Conservation (phyloP, 768 basidiomycete genomes). For the Leccinum uliginosum region DNA sequence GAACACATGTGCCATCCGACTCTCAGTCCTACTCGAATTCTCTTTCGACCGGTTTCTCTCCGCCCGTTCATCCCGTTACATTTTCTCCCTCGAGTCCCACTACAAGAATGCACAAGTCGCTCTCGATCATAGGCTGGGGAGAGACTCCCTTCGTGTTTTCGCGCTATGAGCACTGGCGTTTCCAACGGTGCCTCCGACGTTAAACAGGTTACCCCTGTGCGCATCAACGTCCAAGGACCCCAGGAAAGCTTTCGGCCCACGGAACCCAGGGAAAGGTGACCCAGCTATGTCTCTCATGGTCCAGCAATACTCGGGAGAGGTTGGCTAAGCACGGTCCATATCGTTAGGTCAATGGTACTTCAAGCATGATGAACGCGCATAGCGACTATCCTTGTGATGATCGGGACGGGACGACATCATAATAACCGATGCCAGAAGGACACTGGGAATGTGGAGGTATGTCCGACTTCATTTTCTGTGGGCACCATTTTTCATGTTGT, state of each 20-base stretch:
- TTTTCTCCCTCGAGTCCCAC: slow-evolving; percentile 40
- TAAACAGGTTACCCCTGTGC: slow-evolving; percentile 14
- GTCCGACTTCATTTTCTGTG: slow-evolving; percentile 7
- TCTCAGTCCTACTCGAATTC: slow-evolving; percentile 26
- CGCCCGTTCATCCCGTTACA: slow-evolving; percentile 33
- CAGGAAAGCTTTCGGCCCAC: slow-evolving; percentile 13
- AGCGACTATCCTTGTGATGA: slow-evolving; percentile 25
- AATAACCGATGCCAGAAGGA: slow-evolving; percentile 58
- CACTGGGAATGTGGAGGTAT: slow-evolving; percentile 68
- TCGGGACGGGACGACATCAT: slow-evolving; percentile 59
- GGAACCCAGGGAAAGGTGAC: slow-evolving; percentile 12
- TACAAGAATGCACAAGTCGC: slow-evolving; percentile 25
- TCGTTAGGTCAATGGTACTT: slow-evolving; percentile 22
- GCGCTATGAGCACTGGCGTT: slow-evolving; percentile 19
- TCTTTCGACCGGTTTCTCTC: slow-evolving; percentile 18
- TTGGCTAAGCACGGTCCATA: slow-evolving; percentile 17
- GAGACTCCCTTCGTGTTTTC: slow-evolving; percentile 8
- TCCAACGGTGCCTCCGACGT: neutral
- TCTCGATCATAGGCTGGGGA: slow-evolving; percentile 22
- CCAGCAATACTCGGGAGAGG: slow-evolving; percentile 17
- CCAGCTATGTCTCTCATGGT: slow-evolving; percentile 23
- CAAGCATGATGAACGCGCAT: slow-evolving; percentile 18
- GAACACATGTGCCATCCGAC: slow-evolving; percentile 17
- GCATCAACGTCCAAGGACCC: slow-evolving; percentile 15
- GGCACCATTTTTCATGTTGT: neutral